Evolutionary conservation across 495 filamentous ascomycete genomes (phyloP), one percentile per base, ranked within the genome.

Genomic region (Extremus antarcticus): DNA sequence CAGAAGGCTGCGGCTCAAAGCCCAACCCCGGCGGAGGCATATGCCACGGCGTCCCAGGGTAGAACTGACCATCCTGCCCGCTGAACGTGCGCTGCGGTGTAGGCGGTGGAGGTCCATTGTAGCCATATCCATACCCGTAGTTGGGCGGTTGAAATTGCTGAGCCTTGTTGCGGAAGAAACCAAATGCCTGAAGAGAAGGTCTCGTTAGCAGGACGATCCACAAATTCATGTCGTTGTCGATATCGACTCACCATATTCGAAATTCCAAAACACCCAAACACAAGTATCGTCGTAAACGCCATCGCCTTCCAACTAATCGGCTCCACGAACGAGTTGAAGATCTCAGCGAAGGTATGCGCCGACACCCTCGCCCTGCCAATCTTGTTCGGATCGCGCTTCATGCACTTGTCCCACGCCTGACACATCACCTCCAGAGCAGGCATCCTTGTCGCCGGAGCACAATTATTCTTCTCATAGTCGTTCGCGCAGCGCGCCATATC

Each of bases 271-370:
- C 71, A 76, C 38, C 76, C 78, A 46, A 81, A 68, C 53, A 85
- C 68, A 1, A 81, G 65, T 7, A 79, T 67, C 21, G 77, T 67
- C 19, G 80, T 65, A 57, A 84, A 76, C 15, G 66, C 79, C 69
- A 87, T 82, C 22, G 82, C 80, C 67, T 90, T 89, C 66, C 78
- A 83, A 50, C 78, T 83, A 40, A 87, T 84, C 13, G 81, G 76
- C 66, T 88, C 80, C 29, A 86, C 76, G 59, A 87, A 86, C 54
- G 70, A 73, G 61, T 86, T 86, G 62, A 87, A 80, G 24, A 90
- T 94, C 64, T 84, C 82, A 50, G 83, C 90, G 75, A 88, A 88
- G 0, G 85, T 88, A 39, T 79, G 74, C n/a, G 87, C 86, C 45
- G 76, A 80, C 25, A 90, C 74, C 55, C 75, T 77, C 11, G 84